These are phyloP conservation scores for Rhynchospora breviuscula DNA, from an alignment of 176 grass and related monocot species.

Conservation along the genomic window DNA sequence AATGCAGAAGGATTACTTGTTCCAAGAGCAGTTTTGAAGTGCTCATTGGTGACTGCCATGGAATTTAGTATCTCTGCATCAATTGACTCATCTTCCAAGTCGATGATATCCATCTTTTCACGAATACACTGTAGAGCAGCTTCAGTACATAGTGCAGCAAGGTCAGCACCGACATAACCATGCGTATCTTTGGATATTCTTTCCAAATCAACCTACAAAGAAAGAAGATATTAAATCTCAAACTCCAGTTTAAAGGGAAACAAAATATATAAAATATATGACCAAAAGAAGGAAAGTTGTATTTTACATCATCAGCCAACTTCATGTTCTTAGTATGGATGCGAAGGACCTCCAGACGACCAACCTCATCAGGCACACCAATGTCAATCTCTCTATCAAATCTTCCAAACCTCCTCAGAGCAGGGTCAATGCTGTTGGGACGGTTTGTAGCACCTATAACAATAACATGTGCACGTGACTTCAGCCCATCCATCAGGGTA, in stretches of 20 bases:
- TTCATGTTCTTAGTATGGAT: conserved; percentile 60
- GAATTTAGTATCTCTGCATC: conserved; percentile 51
- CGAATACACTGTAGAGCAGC: conserved; percentile 57
- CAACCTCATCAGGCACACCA: conserved; percentile 54
- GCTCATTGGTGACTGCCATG: conserved; percentile 51
- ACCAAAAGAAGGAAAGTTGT: background rate
- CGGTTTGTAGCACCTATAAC: conserved; percentile 59
- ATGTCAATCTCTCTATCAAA: conserved; percentile 58
- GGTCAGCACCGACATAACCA: conserved; percentile 50
- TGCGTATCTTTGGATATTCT: conserved; percentile 44
- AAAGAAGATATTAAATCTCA: background rate
- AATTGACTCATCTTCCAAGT: conserved; percentile 54
- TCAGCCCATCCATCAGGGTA: conserved; percentile 52
- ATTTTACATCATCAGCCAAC: conserved; percentile 22
- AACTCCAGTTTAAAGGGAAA: background rate
- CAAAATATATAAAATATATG: background rate
- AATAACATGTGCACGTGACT: conserved; percentile 49
- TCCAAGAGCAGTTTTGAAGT: conserved; percentile 46
- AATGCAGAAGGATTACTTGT: conserved; percentile 58
- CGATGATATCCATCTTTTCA: conserved; percentile 73
- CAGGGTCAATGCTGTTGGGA: conserved; percentile 60
- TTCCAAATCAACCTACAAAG: conserved; percentile 45
- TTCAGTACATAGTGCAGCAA: conserved; percentile 56
- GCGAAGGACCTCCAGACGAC: conserved; percentile 42
- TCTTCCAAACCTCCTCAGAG: conserved; percentile 47